Conservation (phyloP, 768 basidiomycete species). For the Lactarius tabidus region DNA sequence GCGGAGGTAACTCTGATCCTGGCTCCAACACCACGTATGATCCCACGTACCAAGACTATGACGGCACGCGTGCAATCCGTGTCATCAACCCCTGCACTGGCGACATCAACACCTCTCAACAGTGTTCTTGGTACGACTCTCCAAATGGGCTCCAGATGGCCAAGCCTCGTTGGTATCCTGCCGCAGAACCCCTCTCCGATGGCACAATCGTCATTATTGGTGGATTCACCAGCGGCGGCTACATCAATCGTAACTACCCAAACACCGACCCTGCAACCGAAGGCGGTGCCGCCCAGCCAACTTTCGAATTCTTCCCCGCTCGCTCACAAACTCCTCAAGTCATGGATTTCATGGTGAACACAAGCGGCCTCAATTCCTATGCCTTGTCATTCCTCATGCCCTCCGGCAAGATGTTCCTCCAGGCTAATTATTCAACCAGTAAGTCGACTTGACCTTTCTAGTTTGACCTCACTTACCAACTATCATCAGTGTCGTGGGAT, state of each 20-base stretch:
- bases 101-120: slow-evolving; percentile 38
- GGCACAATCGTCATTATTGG: slow-evolving; percentile 80
- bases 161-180: slow-evolving; percentile 72
- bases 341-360: slow-evolving; percentile 65
- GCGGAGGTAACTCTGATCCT: slow-evolving; percentile 52
- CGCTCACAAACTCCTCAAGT: slow-evolving; percentile 43
- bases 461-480: slow-evolving; percentile 19
- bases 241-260: slow-evolving; percentile 71
- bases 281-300: slow-evolving; percentile 74
- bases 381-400: slow-evolving; percentile 70
- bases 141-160: slow-evolving; percentile 59
- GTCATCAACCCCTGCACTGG: slow-evolving; percentile 70
- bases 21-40: slow-evolving; percentile 49
- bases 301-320: slow-evolving; percentile 78
- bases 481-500: slow-evolving; percentile 46
- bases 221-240: slow-evolving; percentile 73
- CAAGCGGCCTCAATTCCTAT: slow-evolving; percentile 76
- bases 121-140: slow-evolving; percentile 75
- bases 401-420: slow-evolving; percentile 75
- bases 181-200: slow-evolving; percentile 68
- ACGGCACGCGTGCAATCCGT: slow-evolving; percentile 76
- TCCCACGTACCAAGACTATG: slow-evolving; percentile 69
- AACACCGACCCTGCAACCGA: slow-evolving; percentile 58
- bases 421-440: slow-evolving; percentile 76
- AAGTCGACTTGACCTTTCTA: slow-evolving; percentile 27